Evolutionary conservation across 2,329 filamentous ascomycete species (phyloP).

Genomic region (Cercospora sp.): DNA sequence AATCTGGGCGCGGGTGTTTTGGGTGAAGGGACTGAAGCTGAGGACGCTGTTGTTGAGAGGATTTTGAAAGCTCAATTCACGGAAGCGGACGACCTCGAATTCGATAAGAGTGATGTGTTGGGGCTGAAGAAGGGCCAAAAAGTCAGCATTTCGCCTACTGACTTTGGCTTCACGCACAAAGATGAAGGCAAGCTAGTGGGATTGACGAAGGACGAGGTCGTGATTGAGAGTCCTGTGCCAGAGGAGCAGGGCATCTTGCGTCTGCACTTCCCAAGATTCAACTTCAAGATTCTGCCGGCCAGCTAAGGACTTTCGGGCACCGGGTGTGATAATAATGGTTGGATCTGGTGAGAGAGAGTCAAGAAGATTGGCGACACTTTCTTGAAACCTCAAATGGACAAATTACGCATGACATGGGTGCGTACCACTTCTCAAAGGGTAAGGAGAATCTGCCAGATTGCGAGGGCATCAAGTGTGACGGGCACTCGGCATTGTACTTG

Average conservation of each 20-base stretch:
- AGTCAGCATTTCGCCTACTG: conserved; percentile 21
- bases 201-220: conserved; percentile 20
- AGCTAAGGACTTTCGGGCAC: neutral
- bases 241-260: conserved; percentile 17
- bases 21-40: conserved; percentile 19
- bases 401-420: neutral
- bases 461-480: neutral
- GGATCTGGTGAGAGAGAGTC: neutral
- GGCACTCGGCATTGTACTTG: neutral
- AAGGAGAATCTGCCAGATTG: neutral
- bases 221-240: conserved; percentile 22
- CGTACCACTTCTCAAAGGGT: neutral
- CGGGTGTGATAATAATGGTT: neutral
- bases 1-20: conserved; percentile 14
- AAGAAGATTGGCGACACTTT: neutral
- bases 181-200: conserved; percentile 21
- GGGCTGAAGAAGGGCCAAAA: conserved; percentile 18
- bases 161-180: conserved; percentile 27
- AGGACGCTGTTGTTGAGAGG: conserved; percentile 18
- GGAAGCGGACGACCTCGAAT: neutral
- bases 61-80: conserved; percentile 17
- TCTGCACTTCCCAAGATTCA: conserved; percentile 27
- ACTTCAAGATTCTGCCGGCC: conserved; percentile 23
- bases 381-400: neutral
- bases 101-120: conserved; percentile 20